Percentiles rank a stretch among this genome's conserved stretches.
Conservation (phyloP, 371 early-diverging fungal genomes). For the Apophysomyces ossiformis region DNA sequence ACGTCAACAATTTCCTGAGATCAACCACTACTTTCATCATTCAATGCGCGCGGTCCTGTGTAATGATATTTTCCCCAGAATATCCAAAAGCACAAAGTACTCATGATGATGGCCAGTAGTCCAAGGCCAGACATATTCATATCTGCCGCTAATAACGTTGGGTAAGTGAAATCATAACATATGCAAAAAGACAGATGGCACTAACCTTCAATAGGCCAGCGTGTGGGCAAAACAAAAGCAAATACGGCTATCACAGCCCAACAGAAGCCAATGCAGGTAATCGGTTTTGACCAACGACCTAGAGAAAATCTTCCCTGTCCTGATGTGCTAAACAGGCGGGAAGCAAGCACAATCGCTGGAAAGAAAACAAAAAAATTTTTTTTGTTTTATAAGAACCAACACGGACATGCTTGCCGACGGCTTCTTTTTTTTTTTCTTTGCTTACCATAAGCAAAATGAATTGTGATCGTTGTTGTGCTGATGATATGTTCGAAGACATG, state of each 20-base stretch:
- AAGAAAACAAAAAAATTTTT: background rate
- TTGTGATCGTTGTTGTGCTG: conserved; percentile 71
- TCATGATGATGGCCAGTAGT: conserved; percentile 15
- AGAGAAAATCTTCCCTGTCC: conserved; percentile 37
- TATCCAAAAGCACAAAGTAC: conserved; percentile 26
- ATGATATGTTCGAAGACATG: conserved; percentile 62
- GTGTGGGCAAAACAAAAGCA: conserved; percentile 41
- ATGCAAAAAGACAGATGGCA: no score
- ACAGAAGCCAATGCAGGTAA: conserved; percentile 34
- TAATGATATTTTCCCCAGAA: conserved; percentile 35
- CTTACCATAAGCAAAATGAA: conserved; percentile 71
- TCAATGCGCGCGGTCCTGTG: conserved; percentile 31
- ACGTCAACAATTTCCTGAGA: background rate
- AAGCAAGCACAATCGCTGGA: conserved; percentile 42
- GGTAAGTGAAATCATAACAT: no score
- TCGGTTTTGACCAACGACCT: conserved; percentile 29
- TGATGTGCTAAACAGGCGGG: conserved; percentile 25
- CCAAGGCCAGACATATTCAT: conserved; percentile 33
- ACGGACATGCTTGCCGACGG: background rate
- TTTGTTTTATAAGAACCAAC: no score
- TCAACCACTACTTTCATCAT: conserved; percentile 19
- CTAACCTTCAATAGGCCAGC: conserved; percentile 41
- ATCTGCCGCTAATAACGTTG: conserved; percentile 18
- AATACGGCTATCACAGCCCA: conserved; percentile 41
- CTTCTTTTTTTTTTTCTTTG: background rate